phyloP scores from a whole-genome alignment of 139 green algal species.

The Trebouxia sp. region DNA sequence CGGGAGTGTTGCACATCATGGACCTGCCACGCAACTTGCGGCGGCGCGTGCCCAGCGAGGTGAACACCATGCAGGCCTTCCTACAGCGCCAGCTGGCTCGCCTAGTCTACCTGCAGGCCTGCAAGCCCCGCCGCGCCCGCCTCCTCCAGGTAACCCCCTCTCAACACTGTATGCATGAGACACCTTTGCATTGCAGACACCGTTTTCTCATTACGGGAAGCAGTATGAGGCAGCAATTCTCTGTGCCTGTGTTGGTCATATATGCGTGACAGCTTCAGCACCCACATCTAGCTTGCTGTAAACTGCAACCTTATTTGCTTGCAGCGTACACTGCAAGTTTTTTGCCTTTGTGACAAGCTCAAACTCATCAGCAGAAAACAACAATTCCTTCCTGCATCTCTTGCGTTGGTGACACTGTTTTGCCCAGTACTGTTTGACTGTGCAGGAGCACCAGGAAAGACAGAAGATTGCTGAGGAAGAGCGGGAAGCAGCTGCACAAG shows the following conservation, averaged over 20 bases:
- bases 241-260: too few species aligned
- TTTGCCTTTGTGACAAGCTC: too few species aligned
- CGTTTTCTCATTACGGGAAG: too few species aligned
- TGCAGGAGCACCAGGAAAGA: constrained; percentile 15
- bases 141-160: neutral
- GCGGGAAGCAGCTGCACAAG: constrained; percentile 11
- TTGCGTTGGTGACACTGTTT: too few species aligned
- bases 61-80: constrained; percentile 63
- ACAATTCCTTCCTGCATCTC: too few species aligned
- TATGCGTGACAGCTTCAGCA: too few species aligned
- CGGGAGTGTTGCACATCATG: constrained; percentile 77
- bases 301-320: too few species aligned
- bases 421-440: too few species aligned
- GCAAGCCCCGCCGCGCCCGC: neutral
- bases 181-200: neutral
- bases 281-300: too few species aligned
- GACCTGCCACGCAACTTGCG: constrained; percentile 82
- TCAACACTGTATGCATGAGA: neutral
- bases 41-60: constrained; percentile 68
- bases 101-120: constrained; percentile 10
- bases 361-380: too few species aligned
- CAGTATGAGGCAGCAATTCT: too few species aligned
- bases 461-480: constrained; percentile 23
- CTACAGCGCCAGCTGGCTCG: constrained; percentile 54
- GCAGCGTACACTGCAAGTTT: too few species aligned